Base-by-base conservation (phyloP, 2,329 filamentous ascomycete genomes). In the Mariannaea sp. region DNA sequence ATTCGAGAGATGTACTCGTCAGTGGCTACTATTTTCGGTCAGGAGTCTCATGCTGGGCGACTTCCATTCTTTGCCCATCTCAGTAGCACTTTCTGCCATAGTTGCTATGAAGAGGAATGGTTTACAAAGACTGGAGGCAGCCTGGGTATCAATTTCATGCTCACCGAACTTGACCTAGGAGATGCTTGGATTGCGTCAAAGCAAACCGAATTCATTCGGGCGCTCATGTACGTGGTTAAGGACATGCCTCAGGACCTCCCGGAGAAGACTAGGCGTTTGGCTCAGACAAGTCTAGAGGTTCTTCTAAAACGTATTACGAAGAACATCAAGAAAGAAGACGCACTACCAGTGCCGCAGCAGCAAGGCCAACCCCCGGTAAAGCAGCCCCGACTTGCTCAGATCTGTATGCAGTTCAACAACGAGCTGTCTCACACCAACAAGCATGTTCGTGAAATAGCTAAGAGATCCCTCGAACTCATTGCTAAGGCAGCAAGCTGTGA, bases 71-170 rank as follows among this genome's bases (percentile, higher is more conserved):
- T 99, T 74, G 82, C 81, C 53, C 87, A 93, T 65, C 79, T 99
- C 5, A 87, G 88, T 32, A 88, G 85, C 55, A 87, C 86, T 1
- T 96, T 97, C 70, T 94, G 90, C 64, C 94, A 99, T 70, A 92
- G 90, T 60, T 99, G 94, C 70, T 92, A 97, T 65, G 92, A 94
- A 65, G 93, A 99, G 70, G 94, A 99, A 66, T 99, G 95, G 94
- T 99, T 96, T 68, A 92, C 92, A 46, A 99, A 99, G 73, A 89
- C 92, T 30, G 94, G 93, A 42, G 94, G 94, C 32, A 92, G 89
- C 48, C 76, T 93, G 16, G 95, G 95, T 49, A 97, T 99, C 65
- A 88, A 90, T 66, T 87, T 95, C 51, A 77, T 99, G 53, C 86
- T 93, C 26, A 93, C 90, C 2, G 88, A 93, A 62, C 78, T 97